phyloP scores from a whole-genome alignment of 768 basidiomycete species.

The Lactarius vividus region DNA sequence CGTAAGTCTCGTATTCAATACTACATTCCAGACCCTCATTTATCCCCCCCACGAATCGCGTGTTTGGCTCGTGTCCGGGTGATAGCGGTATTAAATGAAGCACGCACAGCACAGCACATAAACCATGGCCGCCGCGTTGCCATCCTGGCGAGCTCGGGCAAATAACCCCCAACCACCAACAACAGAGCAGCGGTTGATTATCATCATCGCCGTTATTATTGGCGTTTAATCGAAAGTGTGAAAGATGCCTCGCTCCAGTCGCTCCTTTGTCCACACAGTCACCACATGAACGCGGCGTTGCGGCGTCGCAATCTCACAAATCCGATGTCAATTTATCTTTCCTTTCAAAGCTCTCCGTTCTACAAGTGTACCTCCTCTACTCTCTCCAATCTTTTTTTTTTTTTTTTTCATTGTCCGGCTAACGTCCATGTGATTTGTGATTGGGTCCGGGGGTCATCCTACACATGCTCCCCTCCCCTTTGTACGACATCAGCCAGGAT shows the following conservation, averaged over 20 bases:
- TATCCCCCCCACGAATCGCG: slow-evolving; percentile 5
- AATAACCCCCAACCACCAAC: background rate
- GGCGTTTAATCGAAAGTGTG: slow-evolving; percentile 11
- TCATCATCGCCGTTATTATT: slow-evolving; percentile 4
- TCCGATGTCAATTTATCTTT: background rate
- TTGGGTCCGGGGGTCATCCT: background rate
- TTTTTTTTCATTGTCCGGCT: background rate
- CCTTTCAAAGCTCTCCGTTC: background rate
- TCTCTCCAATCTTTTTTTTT: background rate
- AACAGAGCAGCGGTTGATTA: slow-evolving; percentile 6
- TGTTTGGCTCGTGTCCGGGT: slow-evolving; percentile 15
- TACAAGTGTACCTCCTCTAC: background rate
- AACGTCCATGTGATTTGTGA: slow-evolving; percentile 3
- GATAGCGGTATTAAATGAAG: slow-evolving; percentile 14
- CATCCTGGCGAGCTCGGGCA: background rate
- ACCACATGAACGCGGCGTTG: background rate
- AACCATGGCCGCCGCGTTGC: slow-evolving; percentile 7
- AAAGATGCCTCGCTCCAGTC: slow-evolving; percentile 8
- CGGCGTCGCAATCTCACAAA: background rate
- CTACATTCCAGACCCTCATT: slow-evolving; percentile 17
- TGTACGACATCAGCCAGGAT: background rate
- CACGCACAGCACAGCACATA: background rate
- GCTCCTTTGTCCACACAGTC: background rate
- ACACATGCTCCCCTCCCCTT: background rate
- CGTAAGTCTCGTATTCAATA: background rate